Conservation (phyloP, 345 rosid species). For the Erodium maritimum region DNA sequence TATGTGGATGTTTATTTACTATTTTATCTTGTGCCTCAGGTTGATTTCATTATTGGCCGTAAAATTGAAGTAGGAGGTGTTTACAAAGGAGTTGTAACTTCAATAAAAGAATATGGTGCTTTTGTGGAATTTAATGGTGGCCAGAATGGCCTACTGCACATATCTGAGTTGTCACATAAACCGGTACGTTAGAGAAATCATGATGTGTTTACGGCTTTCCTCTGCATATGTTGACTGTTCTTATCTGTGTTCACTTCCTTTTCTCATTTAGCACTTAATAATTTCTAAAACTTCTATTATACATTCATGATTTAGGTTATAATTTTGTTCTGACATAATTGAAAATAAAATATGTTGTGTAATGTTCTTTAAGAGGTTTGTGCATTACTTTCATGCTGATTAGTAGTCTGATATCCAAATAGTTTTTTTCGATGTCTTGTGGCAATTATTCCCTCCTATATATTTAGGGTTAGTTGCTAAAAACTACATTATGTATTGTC, state of each 20-base stretch:
- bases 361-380: too few species aligned
- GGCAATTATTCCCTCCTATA: too few species aligned
- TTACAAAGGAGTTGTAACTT: conserved; percentile 77
- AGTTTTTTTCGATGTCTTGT: too few species aligned
- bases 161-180: conserved; percentile 89
- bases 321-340: too few species aligned
- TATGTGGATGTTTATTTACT: not conserved
- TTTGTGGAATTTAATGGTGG: conserved; percentile 96
- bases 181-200: conserved; percentile 35
- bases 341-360: too few species aligned
- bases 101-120: conserved; percentile 95
- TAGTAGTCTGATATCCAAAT: too few species aligned
- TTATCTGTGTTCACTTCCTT: not conserved
- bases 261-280: not conserved
- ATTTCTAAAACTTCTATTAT: not conserved
- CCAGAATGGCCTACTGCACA: conserved; percentile 80
- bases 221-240: not conserved
- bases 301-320: not conserved
- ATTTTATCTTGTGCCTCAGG: conserved; percentile 28
- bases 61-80: conserved; percentile 78
- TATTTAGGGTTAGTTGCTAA: too few species aligned
- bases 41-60: conserved; percentile 71
- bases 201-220: not conserved
- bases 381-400: too few species aligned
- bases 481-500: too few species aligned